Conservation (phyloP, 176 grass and related monocot species). For the Raddia guianensis region DNA sequence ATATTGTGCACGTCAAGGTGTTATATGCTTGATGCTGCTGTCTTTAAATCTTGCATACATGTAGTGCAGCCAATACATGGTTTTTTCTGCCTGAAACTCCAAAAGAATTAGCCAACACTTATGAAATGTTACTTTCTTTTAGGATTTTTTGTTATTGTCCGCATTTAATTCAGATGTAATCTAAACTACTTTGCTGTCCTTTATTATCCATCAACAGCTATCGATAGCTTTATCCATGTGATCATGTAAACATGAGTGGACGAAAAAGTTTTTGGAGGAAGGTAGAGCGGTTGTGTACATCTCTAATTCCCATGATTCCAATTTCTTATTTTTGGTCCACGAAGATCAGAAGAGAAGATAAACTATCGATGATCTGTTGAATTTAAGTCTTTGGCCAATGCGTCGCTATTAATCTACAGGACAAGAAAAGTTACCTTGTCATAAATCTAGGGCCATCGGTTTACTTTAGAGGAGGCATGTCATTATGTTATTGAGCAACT, state of each 20-base stretch:
- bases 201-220: background rate
- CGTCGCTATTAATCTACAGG: slow-evolving; percentile 3
- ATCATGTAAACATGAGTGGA: background rate
- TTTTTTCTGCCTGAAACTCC: background rate
- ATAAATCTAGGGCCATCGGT: background rate
- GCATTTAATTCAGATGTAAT: slow-evolving; percentile 1
- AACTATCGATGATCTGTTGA: background rate
- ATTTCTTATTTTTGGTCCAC: background rate
- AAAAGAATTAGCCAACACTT: slow-evolving; percentile 4
- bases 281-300: background rate
- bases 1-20: slow-evolving; percentile 21
- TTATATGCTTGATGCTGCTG: slow-evolving; percentile 12
- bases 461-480: background rate
- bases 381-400: background rate
- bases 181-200: slow-evolving; percentile 8
- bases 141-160: background rate
- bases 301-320: background rate
- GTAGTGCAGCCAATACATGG: background rate
- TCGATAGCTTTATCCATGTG: background rate
- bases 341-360: background rate
- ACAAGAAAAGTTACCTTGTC: background rate
- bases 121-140: background rate
- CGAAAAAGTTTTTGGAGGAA: background rate
- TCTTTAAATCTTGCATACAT: slow-evolving; percentile 22
- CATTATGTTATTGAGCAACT: background rate